These are phyloP conservation scores for Penicillium coffeae DNA, from an alignment of 495 filamentous ascomycete genomes.

Conservation along the genomic window DNA sequence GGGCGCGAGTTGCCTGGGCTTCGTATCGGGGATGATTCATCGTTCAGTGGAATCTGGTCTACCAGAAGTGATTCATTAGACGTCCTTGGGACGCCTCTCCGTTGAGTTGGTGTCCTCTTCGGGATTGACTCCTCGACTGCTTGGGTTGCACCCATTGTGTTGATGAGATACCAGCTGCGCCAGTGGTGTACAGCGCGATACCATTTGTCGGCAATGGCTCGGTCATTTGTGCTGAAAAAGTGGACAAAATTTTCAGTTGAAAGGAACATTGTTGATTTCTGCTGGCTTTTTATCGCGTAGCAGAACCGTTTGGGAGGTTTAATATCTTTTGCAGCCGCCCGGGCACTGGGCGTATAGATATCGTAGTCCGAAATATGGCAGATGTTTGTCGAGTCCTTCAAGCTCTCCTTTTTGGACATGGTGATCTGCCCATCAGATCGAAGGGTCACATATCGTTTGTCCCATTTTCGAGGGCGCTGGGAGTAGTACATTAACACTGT, in stretches of 20 bases:
- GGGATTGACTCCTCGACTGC: conserved; percentile 25
- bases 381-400: conserved; percentile 58
- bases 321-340: conserved; percentile 57
- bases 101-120: conserved; percentile 20
- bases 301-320: conserved; percentile 76
- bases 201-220: conserved; percentile 59
- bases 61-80: conserved; percentile 3
- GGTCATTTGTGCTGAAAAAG: conserved; percentile 80
- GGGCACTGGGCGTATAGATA: conserved; percentile 70
- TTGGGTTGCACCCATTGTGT: conserved; percentile 52
- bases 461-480: conserved; percentile 76
- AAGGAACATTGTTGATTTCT: conserved; percentile 82
- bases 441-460: conserved; percentile 76
- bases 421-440: conserved; percentile 70
- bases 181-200: conserved; percentile 68
- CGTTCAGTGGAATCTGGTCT: conserved; percentile 1
- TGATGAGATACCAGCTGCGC: conserved; percentile 86
- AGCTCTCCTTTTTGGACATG: conserved; percentile 61
- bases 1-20: conserved; percentile 17
- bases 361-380: conserved; percentile 95
- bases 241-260: conserved; percentile 83
- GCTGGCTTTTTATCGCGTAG: conserved; percentile 88
- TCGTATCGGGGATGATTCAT: conserved; percentile 49
- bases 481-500: conserved; percentile 75
- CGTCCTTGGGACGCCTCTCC: conserved; percentile 30